A percentile compares a stretch with the other conserved stretches of the same genome.
Evolutionary conservation across 495 filamentous ascomycete genomes (phyloP).

Genomic region (Cetradonia linearis): DNA sequence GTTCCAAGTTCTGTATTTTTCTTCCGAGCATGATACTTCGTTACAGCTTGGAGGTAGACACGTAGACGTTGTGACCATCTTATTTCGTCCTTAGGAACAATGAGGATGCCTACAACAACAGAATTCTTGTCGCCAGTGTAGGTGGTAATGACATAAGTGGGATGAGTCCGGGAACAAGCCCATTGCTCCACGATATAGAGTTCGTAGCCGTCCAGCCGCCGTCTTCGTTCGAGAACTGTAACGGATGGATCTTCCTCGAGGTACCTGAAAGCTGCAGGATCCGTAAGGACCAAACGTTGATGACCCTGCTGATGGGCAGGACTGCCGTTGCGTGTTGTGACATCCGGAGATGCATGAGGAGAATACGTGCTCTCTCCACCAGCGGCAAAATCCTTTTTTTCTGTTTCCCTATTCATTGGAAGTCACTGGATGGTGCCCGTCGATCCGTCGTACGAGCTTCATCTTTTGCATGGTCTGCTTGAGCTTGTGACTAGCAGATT

Average conservation of each 20-base stretch:
- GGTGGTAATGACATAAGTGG: constrained; percentile 84
- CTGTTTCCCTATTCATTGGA: constrained; percentile 15
- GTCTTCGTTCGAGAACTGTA: constrained; percentile 59
- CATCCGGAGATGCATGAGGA: background rate
- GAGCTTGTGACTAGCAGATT: background rate
- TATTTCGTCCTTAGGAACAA: constrained; percentile 69
- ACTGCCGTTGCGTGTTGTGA: background rate
- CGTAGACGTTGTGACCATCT: constrained; percentile 69
- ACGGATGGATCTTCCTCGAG: constrained; percentile 79
- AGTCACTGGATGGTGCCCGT: background rate
- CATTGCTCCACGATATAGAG: constrained; percentile 96
- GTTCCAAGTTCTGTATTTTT: constrained; percentile 77
- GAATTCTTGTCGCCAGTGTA: constrained; percentile 78
- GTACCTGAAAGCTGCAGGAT: constrained; percentile 71
- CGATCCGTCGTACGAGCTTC: constrained; percentile 2
- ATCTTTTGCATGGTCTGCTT: background rate
- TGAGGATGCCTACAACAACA: constrained; percentile 69
- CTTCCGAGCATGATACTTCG: constrained; percentile 66
- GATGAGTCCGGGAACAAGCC: constrained; percentile 83
- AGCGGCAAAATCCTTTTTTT: constrained; percentile 14
- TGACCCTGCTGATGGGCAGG: constrained; percentile 23
- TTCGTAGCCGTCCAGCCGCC: constrained; percentile 72
- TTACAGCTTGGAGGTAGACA: constrained; percentile 78
- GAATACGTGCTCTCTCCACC: background rate
- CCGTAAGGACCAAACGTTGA: constrained; percentile 56